Base-by-base conservation (phyloP, 768 basidiomycete species). In the Lentinus tigrinus region DNA sequence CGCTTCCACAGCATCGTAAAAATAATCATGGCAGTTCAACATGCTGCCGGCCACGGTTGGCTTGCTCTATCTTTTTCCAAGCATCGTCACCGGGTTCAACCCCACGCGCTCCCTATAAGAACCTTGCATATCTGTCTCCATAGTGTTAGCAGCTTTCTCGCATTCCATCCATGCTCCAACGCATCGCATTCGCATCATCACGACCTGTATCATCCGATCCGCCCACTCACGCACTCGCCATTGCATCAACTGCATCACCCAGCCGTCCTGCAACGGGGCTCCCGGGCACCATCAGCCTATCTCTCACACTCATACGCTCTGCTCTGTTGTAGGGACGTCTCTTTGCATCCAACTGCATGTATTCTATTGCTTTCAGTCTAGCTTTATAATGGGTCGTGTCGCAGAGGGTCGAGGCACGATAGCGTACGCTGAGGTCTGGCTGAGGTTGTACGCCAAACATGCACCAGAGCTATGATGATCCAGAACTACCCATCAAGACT, bases 1-100 rank as follows among this genome's bases (percentile, higher is more conserved):
- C 28, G 37, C 31, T 31, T 31, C 31, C 31, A 31, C 31, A 31
- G 31, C 31, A 11, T 31, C 31, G 31, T 11, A 31, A 11, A 31
- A 49, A 23, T 23, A 60, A 23, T 48, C 23, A 46, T 53, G 55
- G 39, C 56, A 52, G 56, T 57, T 39, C 52, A 53, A 57, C 52
- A 54, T 39, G 37, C 60, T 52, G 60, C 31, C 63, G 63, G 56
- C 67, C 62, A 65, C 67, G 67, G 61, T 63, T 58, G 65, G 67
- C 60, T 62, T 66, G 66, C 67, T 61, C 63, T 67, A 70, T 68
- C 60, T 72, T 67, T 72, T 73, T 68, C 66, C 73, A 70, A 71
- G 71, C 63, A 58, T 47, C 61, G 61, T 67, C 64, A 69, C 79
- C 88, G 88, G 89, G 89, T 91, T 91, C 89, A 91, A 91, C 89